Evolutionary conservation across 163 green algal species (phyloP).

Genomic region (Prototheca wickerhamii): DNA sequence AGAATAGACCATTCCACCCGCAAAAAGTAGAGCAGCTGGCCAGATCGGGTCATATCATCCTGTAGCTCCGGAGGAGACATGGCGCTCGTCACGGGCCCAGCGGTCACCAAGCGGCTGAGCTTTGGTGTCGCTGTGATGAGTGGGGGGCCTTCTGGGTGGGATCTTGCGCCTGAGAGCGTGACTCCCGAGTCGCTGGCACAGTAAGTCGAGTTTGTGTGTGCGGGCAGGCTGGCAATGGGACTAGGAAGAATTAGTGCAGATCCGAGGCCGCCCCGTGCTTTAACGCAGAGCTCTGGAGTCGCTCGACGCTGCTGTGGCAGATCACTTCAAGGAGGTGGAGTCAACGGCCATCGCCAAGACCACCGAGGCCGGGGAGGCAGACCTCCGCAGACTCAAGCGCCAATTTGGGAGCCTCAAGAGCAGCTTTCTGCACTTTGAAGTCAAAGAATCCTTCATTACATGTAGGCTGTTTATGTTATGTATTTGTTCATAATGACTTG

Average conservation of each 20-base stretch:
- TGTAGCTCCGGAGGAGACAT: too few relatives aligned
- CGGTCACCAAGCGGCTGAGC: too few relatives aligned
- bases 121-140: too few relatives aligned
- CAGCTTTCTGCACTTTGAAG: slow-evolving; percentile 47
- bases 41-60: too few relatives aligned
- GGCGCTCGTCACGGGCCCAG: too few relatives aligned
- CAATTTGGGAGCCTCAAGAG: slow-evolving; percentile 55
- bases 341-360: slow-evolving; percentile 22
- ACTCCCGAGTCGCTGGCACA: too few relatives aligned
- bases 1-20: too few relatives aligned
- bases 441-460: slow-evolving; percentile 49
- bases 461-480: neutral
- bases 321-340: slow-evolving; percentile 14
- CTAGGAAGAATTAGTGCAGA: neutral
- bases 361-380: slow-evolving; percentile 32
- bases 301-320: neutral
- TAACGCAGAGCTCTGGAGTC: slow-evolving; percentile 18
- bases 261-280: neutral
- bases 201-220: too few relatives aligned
- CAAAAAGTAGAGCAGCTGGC: too few relatives aligned
- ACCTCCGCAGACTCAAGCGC: slow-evolving; percentile 39
- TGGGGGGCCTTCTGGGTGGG: too few relatives aligned
- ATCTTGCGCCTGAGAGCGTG: too few relatives aligned
- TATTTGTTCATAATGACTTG: neutral
- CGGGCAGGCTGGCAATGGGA: neutral